phyloP scores from a whole-genome alignment of 2,329 filamentous ascomycete genomes.

The Talaromyces sp. region DNA sequence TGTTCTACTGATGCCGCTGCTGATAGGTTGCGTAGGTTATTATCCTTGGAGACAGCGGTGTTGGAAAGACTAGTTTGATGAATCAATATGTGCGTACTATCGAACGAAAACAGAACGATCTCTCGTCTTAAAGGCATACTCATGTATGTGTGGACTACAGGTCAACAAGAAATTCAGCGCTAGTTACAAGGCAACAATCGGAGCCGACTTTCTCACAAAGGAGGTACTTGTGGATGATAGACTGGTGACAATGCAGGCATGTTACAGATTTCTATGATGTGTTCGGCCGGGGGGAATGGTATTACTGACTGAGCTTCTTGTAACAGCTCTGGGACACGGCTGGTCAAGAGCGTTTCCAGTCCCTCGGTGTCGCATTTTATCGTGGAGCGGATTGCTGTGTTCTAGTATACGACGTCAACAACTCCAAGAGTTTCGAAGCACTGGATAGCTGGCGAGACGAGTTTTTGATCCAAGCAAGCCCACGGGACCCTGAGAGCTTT shows the following conservation, averaged over 20 bases:
- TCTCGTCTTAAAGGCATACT: conserved; percentile 1
- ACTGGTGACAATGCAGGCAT: conserved; percentile 96
- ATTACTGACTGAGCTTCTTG: conserved; percentile 7
- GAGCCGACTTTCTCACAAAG: conserved; percentile 96
- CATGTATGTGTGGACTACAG: conserved; percentile 47
- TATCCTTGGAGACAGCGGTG: conserved; percentile 96
- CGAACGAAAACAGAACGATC: conserved; percentile 17
- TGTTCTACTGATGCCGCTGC: neutral
- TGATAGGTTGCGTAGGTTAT: conserved; percentile 66
- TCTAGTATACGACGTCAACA: conserved; percentile 97
- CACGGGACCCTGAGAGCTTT: conserved; percentile 93
- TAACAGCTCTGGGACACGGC: conserved; percentile 92
- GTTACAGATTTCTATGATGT: conserved; percentile 16
- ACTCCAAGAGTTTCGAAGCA: conserved; percentile 97
- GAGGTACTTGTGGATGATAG: conserved; percentile 96
- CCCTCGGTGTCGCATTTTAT: conserved; percentile 95
- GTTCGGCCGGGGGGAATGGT: neutral
- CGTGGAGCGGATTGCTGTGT: conserved; percentile 97
- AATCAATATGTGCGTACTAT: conserved; percentile 94
- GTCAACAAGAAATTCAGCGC: conserved; percentile 99
- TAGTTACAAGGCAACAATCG: conserved; percentile 99
- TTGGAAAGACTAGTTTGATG: conserved; percentile 99
- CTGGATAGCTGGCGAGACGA: conserved; percentile 98
- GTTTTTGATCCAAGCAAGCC: conserved; percentile 95
- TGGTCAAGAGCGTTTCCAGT: conserved; percentile 96